These are phyloP conservation scores for Colletotrichum gloeosporioides DNA, from an alignment of 2,329 filamentous ascomycete species.

Conservation along the genomic window DNA sequence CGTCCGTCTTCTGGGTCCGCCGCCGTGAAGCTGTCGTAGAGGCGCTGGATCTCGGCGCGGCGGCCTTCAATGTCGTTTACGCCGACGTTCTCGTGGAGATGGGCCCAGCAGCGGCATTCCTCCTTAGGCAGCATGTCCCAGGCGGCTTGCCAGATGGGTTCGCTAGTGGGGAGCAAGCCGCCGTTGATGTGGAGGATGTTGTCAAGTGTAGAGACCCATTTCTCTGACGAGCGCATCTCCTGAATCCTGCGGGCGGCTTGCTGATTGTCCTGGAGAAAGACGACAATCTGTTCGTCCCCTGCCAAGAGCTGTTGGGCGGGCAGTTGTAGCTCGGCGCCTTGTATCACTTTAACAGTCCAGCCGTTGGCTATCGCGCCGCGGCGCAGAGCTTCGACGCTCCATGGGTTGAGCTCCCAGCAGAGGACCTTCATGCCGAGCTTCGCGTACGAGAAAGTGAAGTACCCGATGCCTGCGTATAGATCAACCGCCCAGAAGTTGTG, in stretches of 20 bases:
- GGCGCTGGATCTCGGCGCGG: slow-evolving; percentile 50
- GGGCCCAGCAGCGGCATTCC: slow-evolving; percentile 57
- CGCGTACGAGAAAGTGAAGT: slow-evolving; percentile 88
- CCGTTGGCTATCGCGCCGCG: slow-evolving; percentile 75
- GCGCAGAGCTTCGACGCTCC: slow-evolving; percentile 83
- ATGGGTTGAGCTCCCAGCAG: slow-evolving; percentile 90
- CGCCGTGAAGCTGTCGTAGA: slow-evolving; percentile 45
- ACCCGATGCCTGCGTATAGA: slow-evolving; percentile 91
- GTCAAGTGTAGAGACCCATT: slow-evolving; percentile 28
- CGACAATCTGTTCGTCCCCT: slow-evolving; percentile 61
- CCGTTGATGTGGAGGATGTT: slow-evolving; percentile 66
- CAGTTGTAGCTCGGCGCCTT: slow-evolving; percentile 40
- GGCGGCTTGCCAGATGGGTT: slow-evolving; percentile 57
- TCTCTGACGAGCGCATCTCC: slow-evolving; percentile 34
- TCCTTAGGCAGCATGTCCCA: slow-evolving; percentile 46
- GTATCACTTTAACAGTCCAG: slow-evolving; percentile 66
- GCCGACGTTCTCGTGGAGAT: slow-evolving; percentile 71
- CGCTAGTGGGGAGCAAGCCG: slow-evolving; percentile 66
- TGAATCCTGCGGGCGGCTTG: slow-evolving; percentile 50
- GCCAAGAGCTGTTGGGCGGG: slow-evolving; percentile 41
- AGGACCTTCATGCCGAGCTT: slow-evolving; percentile 74
- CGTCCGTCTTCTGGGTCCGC: slow-evolving; percentile 22
- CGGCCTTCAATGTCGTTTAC: slow-evolving; percentile 55
- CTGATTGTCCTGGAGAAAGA: slow-evolving; percentile 74
- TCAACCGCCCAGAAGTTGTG: slow-evolving; percentile 68